These are phyloP conservation scores for Aspergillus ochraceoroseus DNA, from an alignment of 2,329 filamentous ascomycete genomes.

Conservation along the genomic window DNA sequence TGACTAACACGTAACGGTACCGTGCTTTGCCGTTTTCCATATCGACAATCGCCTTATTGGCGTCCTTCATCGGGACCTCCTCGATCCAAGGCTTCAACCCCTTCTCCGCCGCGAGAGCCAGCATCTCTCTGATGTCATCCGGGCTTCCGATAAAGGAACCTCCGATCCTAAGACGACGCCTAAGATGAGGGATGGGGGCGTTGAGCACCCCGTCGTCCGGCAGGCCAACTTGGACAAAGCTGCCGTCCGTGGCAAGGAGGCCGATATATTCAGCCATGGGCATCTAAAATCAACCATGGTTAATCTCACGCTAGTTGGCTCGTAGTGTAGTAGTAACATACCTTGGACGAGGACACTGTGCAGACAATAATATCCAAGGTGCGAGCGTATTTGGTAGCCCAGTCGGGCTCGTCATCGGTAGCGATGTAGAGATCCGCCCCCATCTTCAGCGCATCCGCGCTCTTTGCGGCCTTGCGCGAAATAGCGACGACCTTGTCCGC, in stretches of 20 bases:
- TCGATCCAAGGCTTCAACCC: slow-evolving; percentile 42
- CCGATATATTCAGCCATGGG: slow-evolving; percentile 58
- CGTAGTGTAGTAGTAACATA: no score
- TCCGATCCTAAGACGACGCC: slow-evolving; percentile 51
- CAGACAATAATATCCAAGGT: slow-evolving; percentile 54
- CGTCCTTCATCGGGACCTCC: slow-evolving; percentile 42
- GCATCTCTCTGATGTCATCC: slow-evolving; percentile 43
- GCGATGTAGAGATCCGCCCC: slow-evolving; percentile 55
- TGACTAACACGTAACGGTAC: slow-evolving; percentile 46
- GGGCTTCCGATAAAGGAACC: slow-evolving; percentile 45
- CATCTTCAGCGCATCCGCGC: slow-evolving; percentile 51
- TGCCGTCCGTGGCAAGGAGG: slow-evolving; percentile 56
- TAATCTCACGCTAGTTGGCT: no score
- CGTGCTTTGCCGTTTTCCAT: slow-evolving; percentile 45
- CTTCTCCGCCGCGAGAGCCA: slow-evolving; percentile 41
- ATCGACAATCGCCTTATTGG: slow-evolving; percentile 43
- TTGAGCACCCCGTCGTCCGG: slow-evolving; percentile 55
- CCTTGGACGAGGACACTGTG: slow-evolving; percentile 53
- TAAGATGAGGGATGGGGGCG: slow-evolving; percentile 54
- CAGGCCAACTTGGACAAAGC: slow-evolving; percentile 61
- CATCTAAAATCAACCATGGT: no score
- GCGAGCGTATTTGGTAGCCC: slow-evolving; percentile 47
- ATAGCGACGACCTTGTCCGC: slow-evolving; percentile 59
- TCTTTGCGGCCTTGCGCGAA: slow-evolving; percentile 50
- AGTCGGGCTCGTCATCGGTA: slow-evolving; percentile 53